Conservation (phyloP, 441 rosid species). For the Populus trichocarpa region DNA sequence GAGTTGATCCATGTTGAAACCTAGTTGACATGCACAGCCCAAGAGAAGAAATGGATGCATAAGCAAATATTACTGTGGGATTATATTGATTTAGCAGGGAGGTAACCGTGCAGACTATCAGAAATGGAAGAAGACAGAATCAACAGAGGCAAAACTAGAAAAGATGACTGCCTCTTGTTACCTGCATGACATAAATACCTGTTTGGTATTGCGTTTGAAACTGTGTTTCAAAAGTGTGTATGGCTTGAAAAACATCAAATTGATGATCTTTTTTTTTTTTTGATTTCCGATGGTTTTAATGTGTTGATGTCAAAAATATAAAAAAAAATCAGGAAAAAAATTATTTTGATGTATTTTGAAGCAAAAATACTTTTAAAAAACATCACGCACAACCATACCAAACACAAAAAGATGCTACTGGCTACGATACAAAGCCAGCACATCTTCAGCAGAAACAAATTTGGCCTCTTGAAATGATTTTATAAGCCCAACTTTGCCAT, state of each 20-base stretch:
- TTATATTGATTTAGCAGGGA: neutral
- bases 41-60: neutral
- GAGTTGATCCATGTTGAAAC: neutral
- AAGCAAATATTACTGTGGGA: neutral
- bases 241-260: too few relatives aligned
- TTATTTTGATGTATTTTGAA: too few relatives aligned
- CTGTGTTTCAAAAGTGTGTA: too few relatives aligned
- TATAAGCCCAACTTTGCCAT: neutral
- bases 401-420: neutral
- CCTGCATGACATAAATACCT: neutral
- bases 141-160: neutral
- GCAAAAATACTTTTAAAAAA: too few relatives aligned
- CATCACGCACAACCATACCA: too few relatives aligned
- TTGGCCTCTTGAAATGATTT: neutral
- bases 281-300: too few relatives aligned
- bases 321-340: too few relatives aligned
- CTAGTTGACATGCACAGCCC: neutral
- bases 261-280: too few relatives aligned
- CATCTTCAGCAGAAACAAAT: neutral
- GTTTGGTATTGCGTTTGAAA: too few relatives aligned
- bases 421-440: neutral
- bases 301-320: too few relatives aligned
- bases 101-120: neutral
- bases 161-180: neutral
- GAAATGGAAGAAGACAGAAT: neutral